These are phyloP conservation scores for Jamesozyma rosinii DNA, from an alignment of 805 yeast species.

Conservation along the genomic window DNA sequence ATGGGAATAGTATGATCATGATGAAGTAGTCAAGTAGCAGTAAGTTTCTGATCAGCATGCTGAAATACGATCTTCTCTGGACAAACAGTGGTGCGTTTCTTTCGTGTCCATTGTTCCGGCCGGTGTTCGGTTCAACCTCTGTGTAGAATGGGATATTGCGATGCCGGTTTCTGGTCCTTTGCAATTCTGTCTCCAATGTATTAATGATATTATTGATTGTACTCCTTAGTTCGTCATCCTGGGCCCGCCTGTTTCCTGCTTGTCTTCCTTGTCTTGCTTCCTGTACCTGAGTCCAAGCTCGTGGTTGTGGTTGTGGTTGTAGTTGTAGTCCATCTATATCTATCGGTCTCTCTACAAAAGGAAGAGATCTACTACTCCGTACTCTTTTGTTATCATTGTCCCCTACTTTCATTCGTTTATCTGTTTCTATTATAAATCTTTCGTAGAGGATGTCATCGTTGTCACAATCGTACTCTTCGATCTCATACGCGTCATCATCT, in stretches of 20 bases:
- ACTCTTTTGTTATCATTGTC: not conserved
- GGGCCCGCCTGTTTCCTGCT: not conserved
- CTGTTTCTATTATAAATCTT: not conserved
- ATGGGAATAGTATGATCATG: constrained; percentile 25
- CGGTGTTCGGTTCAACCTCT: not conserved
- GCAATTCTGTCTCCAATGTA: constrained; percentile 3
- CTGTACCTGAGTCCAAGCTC: not conserved
- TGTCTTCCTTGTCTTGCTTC: not conserved
- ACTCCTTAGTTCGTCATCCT: constrained; percentile 1
- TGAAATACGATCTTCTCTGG: constrained; percentile 17
- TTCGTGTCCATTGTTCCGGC: not conserved
- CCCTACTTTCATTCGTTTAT: not conserved
- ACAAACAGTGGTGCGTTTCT: constrained; percentile 10
- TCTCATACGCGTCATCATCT: not conserved
- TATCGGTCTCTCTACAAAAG: not conserved
- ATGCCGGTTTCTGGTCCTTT: not conserved
- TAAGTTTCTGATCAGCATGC: constrained; percentile 19
- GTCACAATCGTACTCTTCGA: not conserved
- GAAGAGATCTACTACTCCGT: not conserved
- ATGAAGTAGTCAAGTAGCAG: constrained; percentile 24
- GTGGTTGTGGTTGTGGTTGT: too few species aligned
- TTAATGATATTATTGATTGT: constrained; percentile 1
- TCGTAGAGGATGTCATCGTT: not conserved
- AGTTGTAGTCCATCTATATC: not conserved
- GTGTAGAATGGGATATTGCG: not conserved